phyloP scores from a whole-genome alignment of 1,139 yeast genomes.

The Suhomyces bolitotheri region DNA sequence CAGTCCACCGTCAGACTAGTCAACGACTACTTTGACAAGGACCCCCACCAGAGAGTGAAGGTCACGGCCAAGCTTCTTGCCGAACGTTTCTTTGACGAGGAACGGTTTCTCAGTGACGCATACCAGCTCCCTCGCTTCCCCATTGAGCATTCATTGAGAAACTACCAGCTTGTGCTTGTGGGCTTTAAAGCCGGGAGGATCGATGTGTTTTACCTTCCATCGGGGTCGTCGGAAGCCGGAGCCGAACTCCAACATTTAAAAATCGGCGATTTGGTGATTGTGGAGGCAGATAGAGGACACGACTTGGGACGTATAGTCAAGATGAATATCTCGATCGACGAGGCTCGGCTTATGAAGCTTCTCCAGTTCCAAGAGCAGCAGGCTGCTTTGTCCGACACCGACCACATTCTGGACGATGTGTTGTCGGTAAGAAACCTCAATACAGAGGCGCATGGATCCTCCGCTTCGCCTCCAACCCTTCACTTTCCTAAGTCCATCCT shows the following conservation, averaged over 20 bases:
- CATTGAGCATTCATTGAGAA: conserved; percentile 33
- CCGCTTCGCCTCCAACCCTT: conserved; percentile 39
- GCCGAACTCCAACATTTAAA: conserved; percentile 27
- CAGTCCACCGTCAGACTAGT: conserved; percentile 23
- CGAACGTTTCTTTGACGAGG: conserved; percentile 21
- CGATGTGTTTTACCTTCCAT: conserved; percentile 76
- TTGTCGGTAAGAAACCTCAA: conserved; percentile 27
- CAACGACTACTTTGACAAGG: conserved; percentile 38
- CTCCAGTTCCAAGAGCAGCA: conserved; percentile 60
- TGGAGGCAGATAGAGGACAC: conserved; percentile 96
- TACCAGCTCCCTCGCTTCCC: conserved; percentile 47
- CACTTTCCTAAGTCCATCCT: conserved; percentile 76
- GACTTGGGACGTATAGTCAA: conserved; percentile 82
- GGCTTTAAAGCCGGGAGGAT: conserved; percentile 85
- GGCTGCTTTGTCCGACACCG: conserved; percentile 40
- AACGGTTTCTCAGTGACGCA: conserved; percentile 31
- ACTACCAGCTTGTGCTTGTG: conserved; percentile 56
- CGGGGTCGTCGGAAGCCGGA: conserved; percentile 13
- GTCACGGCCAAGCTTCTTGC: conserved; percentile 24
- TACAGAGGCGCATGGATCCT: conserved; percentile 2
- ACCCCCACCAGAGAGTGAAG: conserved; percentile 44
- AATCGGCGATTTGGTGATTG: conserved; percentile 81
- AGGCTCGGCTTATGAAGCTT: conserved; percentile 55
- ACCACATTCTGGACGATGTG: conserved; percentile 17
- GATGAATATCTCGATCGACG: conserved; percentile 65